Percentiles rank a stretch among this genome's conserved stretches.
These are phyloP conservation scores for Xanthoconium stramineum DNA, from an alignment of 768 basidiomycete genomes.

Conservation along the genomic window DNA sequence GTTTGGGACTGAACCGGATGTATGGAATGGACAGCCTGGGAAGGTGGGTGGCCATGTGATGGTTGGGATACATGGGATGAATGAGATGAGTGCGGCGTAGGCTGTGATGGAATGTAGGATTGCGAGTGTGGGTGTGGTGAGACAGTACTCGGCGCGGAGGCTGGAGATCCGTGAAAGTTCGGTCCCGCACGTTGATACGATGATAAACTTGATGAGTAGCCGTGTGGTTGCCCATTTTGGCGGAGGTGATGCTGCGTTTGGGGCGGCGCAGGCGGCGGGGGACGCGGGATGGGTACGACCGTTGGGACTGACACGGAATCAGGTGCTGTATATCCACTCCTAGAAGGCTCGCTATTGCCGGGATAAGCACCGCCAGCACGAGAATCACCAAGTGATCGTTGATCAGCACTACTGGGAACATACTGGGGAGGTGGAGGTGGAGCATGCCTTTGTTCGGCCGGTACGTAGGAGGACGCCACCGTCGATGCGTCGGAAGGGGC, in stretches of 20 bases:
- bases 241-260: conserved; percentile 20
- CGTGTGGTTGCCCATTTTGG: conserved; percentile 15
- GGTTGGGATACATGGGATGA: conserved; percentile 14
- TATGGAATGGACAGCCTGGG: conserved; percentile 13
- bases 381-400: conserved; percentile 23
- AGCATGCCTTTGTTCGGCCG: conserved; percentile 21
- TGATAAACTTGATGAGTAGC: conserved; percentile 16
- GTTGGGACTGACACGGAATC: conserved; percentile 15
- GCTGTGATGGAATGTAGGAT: conserved; percentile 16
- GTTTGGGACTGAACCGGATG: conserved; percentile 20
- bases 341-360: conserved; percentile 9
- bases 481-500: conserved; percentile 14
- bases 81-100: conserved; percentile 10
- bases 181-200: conserved; percentile 18
- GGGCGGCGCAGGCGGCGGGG: conserved; percentile 6
- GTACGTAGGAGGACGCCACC: conserved; percentile 12
- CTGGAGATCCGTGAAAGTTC: conserved; percentile 15
- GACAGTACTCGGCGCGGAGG: conserved; percentile 7
- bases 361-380: conserved; percentile 20
- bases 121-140: conserved; percentile 28
- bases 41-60: conserved; percentile 16
- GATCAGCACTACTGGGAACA: conserved; percentile 14
- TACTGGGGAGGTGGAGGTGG: conserved; percentile 12
- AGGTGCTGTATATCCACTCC: conserved; percentile 12
- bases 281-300: conserved; percentile 19